phyloP scores from a whole-genome alignment of 805 yeast species.

The Starmerella stellata region DNA sequence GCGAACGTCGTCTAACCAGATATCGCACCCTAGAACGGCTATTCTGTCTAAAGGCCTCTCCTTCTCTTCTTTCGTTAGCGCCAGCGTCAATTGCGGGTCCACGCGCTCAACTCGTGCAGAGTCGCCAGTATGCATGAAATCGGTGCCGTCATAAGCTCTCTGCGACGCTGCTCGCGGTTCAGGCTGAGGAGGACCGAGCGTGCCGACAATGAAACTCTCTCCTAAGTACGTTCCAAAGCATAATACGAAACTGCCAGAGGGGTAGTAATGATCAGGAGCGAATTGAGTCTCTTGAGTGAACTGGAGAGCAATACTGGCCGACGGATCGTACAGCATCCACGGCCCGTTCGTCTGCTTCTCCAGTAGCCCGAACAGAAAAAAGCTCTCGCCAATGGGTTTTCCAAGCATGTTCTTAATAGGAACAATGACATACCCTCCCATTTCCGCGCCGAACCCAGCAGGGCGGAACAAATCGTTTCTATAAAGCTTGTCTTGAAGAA shows the following conservation, averaged over 20 bases:
- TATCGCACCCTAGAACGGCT: slow-evolving; percentile 56
- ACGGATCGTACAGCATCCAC: slow-evolving; percentile 62
- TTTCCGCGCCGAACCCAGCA: slow-evolving; percentile 8
- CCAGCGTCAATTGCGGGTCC: slow-evolving; percentile 38
- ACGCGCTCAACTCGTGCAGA: slow-evolving; percentile 29
- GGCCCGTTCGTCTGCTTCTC: slow-evolving; percentile 29
- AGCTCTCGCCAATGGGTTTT: slow-evolving; percentile 48
- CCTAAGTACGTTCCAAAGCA: slow-evolving; percentile 68
- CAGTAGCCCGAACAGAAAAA: slow-evolving; percentile 62
- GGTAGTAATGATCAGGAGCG: slow-evolving; percentile 42
- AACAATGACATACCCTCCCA: slow-evolving; percentile 30
- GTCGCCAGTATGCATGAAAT: slow-evolving; percentile 33
- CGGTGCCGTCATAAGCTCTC: slow-evolving; percentile 62
- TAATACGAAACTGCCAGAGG: slow-evolving; percentile 58
- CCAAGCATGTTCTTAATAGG: slow-evolving; percentile 73
- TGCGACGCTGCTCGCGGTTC: slow-evolving; percentile 51
- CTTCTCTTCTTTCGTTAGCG: slow-evolving; percentile 30
- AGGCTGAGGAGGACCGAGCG: slow-evolving; percentile 74
- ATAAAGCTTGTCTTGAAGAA: slow-evolving; percentile 50
- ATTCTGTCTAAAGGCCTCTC: slow-evolving; percentile 39
- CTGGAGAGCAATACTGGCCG: slow-evolving; percentile 56
- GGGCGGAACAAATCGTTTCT: slow-evolving; percentile 58
- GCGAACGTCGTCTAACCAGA: slow-evolving; percentile 42
- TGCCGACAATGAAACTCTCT: slow-evolving; percentile 47
- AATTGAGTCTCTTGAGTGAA: slow-evolving; percentile 36